Evolutionary conservation across 2,329 filamentous ascomycete species (phyloP).

Genomic region (Cladosporium colombiae): DNA sequence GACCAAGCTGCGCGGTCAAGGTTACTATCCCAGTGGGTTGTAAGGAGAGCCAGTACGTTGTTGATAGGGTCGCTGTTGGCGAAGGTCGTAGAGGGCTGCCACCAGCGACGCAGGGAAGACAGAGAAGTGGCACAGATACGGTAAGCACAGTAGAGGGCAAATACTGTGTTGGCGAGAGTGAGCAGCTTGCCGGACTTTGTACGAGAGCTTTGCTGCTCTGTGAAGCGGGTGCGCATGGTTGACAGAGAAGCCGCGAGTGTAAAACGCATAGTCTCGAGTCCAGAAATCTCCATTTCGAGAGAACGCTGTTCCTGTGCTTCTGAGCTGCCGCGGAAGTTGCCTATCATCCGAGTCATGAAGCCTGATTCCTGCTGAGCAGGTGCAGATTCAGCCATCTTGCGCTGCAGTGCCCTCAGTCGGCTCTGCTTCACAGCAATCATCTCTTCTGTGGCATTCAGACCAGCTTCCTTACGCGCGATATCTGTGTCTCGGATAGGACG

Average conservation of each 20-base stretch:
- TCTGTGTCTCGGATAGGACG: conserved; percentile 66
- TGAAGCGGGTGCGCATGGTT: conserved; percentile 63
- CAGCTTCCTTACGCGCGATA: conserved; percentile 74
- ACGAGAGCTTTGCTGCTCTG: conserved; percentile 65
- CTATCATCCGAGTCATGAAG: conserved; percentile 73
- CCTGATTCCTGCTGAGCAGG: conserved; percentile 44
- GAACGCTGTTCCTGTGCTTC: conserved; percentile 55
- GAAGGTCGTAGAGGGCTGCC: conserved; percentile 53
- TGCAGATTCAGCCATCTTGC: conserved; percentile 55
- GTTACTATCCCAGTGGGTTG: conserved; percentile 79
- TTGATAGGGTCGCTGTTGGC: conserved; percentile 79
- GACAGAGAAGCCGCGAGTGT: conserved; percentile 67
- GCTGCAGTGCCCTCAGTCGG: conserved; percentile 68
- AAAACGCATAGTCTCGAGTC: conserved; percentile 76
- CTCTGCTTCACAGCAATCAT: conserved; percentile 76
- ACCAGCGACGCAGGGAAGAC: conserved; percentile 63
- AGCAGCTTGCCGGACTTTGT: conserved; percentile 67
- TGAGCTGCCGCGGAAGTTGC: conserved; percentile 65
- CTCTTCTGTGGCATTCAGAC: conserved; percentile 75
- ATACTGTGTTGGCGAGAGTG: conserved; percentile 64
- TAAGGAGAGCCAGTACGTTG: conserved; percentile 75
- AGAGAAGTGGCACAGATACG: conserved; percentile 73
- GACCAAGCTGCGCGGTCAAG: conserved; percentile 83
- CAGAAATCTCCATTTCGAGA: conserved; percentile 73
- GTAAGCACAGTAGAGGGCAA: conserved; percentile 82